These are phyloP conservation scores for Coemansia biformis DNA, from an alignment of 192 early-diverging fungal genomes.

Conservation along the genomic window DNA sequence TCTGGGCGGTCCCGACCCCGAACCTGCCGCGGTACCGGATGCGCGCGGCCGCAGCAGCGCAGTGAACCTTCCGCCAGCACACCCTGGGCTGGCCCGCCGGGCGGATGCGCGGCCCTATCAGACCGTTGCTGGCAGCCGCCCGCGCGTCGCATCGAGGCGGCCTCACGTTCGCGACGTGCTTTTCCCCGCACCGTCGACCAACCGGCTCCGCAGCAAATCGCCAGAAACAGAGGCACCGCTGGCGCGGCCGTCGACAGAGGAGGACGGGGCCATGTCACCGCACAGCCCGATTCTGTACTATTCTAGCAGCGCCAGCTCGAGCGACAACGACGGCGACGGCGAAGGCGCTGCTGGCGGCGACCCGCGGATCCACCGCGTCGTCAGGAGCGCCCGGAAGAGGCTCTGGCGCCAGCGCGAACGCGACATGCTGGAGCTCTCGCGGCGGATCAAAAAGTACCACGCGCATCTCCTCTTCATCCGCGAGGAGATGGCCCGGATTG, in stretches of 20 bases:
- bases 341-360: background rate
- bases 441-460: conserved; percentile 38
- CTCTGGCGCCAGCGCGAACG: conserved; percentile 30
- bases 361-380: conserved; percentile 3
- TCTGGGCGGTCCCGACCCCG: background rate
- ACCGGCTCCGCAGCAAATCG: background rate
- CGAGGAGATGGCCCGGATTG: conserved; percentile 25
- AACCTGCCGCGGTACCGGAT: background rate
- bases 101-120: conserved; percentile 6
- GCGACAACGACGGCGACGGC: conserved; percentile 13
- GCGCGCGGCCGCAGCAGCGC: conserved; percentile 10
- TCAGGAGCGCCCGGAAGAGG: conserved; percentile 6
- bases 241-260: background rate
- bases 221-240: background rate
- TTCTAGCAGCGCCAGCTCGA: conserved; percentile 18
- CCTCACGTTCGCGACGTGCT: background rate
- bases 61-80: conserved; percentile 19
- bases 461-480: conserved; percentile 35
- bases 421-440: conserved; percentile 36
- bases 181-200: background rate
- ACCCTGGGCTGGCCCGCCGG: conserved; percentile 20
- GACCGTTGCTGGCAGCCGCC: conserved; percentile 8
- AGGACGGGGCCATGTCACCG: conserved; percentile 1
- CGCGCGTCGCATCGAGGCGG: conserved; percentile 2
- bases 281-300: conserved; percentile 19